Base-by-base conservation (phyloP, 495 filamentous ascomycete genomes). In the Hypoxylon cercidicola region DNA sequence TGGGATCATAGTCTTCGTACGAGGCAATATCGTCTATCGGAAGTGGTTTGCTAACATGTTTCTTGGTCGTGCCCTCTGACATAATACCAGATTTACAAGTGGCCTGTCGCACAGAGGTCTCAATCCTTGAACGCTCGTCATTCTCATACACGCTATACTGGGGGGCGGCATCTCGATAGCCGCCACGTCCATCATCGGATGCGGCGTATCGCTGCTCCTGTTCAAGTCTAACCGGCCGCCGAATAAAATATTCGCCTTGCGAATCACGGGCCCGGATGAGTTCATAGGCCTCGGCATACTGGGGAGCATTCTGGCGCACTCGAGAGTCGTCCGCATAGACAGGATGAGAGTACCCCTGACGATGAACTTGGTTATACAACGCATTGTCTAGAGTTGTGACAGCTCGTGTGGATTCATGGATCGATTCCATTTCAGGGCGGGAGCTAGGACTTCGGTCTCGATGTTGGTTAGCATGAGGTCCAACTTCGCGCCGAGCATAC, bases 211-310 rank as follows among this genome's bases (percentile, higher is more conserved):
- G 43, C 7, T 64, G 43, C 13, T 74, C 68, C 4, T 64, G 69
- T 32, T 69, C 71, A 21, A 68, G 63, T 34, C 72, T 75, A n/a
- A 79, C 62, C 10, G 79, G 79, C 52, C 78, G 71, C 9, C 74
- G 74, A 55, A 82, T 77, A 46, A 75, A 75, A 54, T 82, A 84
- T 37, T 79, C 74, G 25, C 77, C 79, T n/a, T 68, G 48, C 3
- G 74, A 72, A 60, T 83, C 79, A 10, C 75, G 72, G 6, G 79
- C 78, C 28, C 79, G 72, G 32, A 83, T 74, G 25, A 80, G 75
- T 63, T 84, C 80, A 25, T 74, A 81, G 4, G 74, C 67, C 32
- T 77, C 72, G 21, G 75, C 74, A 20, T 47, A 52, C 43, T 53
- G 20, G 2, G 34, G 18, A 2, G 69, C 66, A 41, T 64, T 62